phyloP scores from a whole-genome alignment of 805 yeast species.

The Candida orba region DNA sequence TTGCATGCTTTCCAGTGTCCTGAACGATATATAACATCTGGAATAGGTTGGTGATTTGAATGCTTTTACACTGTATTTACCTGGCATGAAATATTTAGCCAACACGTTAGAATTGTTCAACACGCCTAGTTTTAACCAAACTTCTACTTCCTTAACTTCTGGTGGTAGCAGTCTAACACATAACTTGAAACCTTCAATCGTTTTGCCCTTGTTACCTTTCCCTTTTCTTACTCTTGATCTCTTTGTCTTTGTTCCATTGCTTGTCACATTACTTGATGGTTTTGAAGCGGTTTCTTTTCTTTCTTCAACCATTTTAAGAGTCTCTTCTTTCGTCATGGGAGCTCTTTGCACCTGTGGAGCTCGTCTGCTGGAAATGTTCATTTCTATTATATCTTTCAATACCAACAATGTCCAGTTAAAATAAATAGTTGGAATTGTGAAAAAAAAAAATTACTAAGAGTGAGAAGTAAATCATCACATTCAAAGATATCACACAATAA shows the following conservation, averaged over 20 bases:
- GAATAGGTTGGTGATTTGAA: conserved; percentile 35
- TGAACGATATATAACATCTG: conserved; percentile 34
- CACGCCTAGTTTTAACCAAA: conserved; percentile 17
- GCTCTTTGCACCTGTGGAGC: too few species aligned
- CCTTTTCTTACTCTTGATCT: background rate
- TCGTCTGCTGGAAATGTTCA: too few species aligned
- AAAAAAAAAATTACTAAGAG: background rate
- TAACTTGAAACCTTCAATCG: conserved; percentile 17
- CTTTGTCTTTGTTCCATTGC: background rate
- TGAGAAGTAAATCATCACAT: too few species aligned
- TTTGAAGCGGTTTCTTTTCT: background rate
- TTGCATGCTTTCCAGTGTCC: conserved; percentile 22
- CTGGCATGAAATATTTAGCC: conserved; percentile 33
- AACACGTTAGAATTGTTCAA: background rate
- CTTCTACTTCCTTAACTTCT: conserved; percentile 23
- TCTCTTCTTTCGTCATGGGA: too few species aligned
- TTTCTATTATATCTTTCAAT: too few species aligned
- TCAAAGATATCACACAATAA: too few species aligned
- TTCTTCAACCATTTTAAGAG: too few species aligned
- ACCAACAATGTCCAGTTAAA: too few species aligned
- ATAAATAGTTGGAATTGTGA: background rate
- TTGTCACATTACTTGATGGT: background rate
- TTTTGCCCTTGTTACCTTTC: too few species aligned
- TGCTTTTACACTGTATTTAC: conserved; percentile 31
- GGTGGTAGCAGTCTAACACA: conserved; percentile 41